A percentile compares a stretch with the other conserved stretches of the same genome.
Evolutionary conservation across 108 stramenopile genomes (phyloP).

Genomic region (Cyclotella distinguenda): DNA sequence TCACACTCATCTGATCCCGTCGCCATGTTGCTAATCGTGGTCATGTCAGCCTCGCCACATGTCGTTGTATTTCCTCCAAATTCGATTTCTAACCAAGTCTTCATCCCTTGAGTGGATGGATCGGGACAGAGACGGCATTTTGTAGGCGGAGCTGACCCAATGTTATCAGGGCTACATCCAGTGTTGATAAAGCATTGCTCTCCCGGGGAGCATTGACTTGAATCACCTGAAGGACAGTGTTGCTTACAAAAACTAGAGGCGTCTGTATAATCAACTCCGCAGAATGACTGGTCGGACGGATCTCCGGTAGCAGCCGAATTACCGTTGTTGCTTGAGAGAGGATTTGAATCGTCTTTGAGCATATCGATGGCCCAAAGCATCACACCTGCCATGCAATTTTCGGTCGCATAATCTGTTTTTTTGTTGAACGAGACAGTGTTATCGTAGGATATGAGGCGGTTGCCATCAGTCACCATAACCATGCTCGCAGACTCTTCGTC

Average conservation of each 20-base stretch:
- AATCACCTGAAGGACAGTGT: slow-evolving; percentile 39
- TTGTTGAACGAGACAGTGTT: slow-evolving; percentile 48
- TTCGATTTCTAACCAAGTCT: slow-evolving; percentile 41
- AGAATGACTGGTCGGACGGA: slow-evolving; percentile 43
- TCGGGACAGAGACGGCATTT: slow-evolving; percentile 49
- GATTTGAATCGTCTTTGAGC: slow-evolving; percentile 44
- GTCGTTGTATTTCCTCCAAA: slow-evolving; percentile 38
- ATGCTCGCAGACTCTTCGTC: slow-evolving; percentile 45
- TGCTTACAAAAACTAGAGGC: slow-evolving; percentile 40
- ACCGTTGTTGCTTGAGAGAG: slow-evolving; percentile 46
- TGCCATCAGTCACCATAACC: slow-evolving; percentile 55
- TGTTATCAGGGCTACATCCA: slow-evolving; percentile 44
- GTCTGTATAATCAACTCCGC: slow-evolving; percentile 46
- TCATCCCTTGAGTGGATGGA: slow-evolving; percentile 48
- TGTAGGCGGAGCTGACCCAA: slow-evolving; percentile 43
- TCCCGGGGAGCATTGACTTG: slow-evolving; percentile 35
- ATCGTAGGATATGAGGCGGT: slow-evolving; percentile 51
- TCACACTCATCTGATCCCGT: slow-evolving; percentile 37
- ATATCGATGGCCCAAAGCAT: slow-evolving; percentile 56
- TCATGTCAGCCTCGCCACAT: slow-evolving; percentile 45
- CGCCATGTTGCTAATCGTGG: slow-evolving; percentile 22
- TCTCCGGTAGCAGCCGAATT: slow-evolving; percentile 35
- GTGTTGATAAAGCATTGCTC: slow-evolving; percentile 44
- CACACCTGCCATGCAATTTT: slow-evolving; percentile 37
- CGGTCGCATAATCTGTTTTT: slow-evolving; percentile 42